Conservation (phyloP, 495 filamentous ascomycete species). For the Saxophila tyrrhenica region DNA sequence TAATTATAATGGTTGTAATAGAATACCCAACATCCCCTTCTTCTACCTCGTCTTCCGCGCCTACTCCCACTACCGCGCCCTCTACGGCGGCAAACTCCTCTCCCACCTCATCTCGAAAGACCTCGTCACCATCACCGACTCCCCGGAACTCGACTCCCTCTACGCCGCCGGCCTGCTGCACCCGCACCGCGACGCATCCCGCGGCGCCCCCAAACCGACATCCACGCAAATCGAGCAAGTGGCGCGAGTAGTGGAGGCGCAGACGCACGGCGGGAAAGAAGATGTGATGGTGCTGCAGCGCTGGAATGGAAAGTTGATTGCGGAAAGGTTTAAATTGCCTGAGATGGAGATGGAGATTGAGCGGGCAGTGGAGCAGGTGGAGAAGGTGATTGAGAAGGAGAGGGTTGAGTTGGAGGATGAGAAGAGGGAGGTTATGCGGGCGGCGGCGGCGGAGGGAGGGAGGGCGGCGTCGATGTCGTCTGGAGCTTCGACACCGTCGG, state of each 20-base stretch:
- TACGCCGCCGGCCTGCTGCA: conserved; percentile 42
- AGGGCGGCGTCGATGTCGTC: too few relatives aligned
- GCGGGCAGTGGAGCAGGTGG: conserved; percentile 77
- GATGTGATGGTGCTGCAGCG: conserved; percentile 32
- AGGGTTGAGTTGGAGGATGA: conserved; percentile 28
- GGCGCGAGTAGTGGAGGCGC: conserved; percentile 50
- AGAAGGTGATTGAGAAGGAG: conserved; percentile 42
- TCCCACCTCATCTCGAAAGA: conserved; percentile 64
- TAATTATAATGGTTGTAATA: conserved; percentile 25
- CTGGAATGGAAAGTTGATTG: conserved; percentile 36
- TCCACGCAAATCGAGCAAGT: conserved; percentile 37
- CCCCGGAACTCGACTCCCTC: conserved; percentile 54
- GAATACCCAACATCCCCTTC: conserved; percentile 91
- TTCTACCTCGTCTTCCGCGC: conserved; percentile 84
- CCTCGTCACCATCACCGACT: conserved; percentile 52
- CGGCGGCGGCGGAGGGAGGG: not conserved
- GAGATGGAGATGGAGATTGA: conserved; percentile 82
- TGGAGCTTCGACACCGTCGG: not conserved
- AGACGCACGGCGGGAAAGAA: conserved; percentile 24
- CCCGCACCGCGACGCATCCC: conserved; percentile 23
- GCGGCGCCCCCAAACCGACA: conserved; percentile 22
- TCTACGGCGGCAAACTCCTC: conserved; percentile 74
- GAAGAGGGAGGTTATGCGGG: conserved; percentile 1
- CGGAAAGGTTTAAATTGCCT: conserved; percentile 43
- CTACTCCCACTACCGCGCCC: conserved; percentile 62